Percentiles rank a stretch among this genome's conserved stretches.
phyloP scores from a whole-genome alignment of 106 monocot genomes.

The Dendrobium officinale region DNA sequence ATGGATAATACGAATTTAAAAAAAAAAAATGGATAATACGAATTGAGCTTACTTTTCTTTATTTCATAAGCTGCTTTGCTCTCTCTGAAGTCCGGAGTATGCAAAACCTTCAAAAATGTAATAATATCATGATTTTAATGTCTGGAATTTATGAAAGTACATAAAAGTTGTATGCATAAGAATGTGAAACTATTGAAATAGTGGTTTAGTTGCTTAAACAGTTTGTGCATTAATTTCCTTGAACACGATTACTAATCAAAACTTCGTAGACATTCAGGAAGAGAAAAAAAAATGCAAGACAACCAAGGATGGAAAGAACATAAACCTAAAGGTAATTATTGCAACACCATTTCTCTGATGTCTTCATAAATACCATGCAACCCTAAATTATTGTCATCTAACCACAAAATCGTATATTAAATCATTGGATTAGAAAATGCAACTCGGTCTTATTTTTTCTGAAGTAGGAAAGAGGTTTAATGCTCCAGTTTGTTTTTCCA shows the following conservation, averaged over 20 bases:
- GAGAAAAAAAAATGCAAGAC: background rate
- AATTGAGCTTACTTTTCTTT: constrained; percentile 13
- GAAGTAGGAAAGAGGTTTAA: background rate
- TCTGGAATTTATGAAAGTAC: background rate
- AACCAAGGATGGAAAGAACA: background rate
- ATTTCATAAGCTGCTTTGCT: constrained; percentile 19
- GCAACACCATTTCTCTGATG: too few species aligned
- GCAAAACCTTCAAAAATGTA: constrained; percentile 11
- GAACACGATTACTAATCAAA: background rate
- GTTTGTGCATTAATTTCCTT: background rate
- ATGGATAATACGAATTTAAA: background rate
- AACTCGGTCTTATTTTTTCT: background rate
- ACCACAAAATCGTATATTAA: background rate
- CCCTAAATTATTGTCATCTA: background rate
- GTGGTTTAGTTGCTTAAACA: background rate
- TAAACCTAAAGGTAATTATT: background rate
- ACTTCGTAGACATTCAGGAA: background rate
- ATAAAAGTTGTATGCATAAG: too few species aligned
- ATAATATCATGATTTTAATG: background rate
- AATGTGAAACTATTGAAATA: too few species aligned
- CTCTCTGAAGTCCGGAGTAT: constrained; percentile 12
- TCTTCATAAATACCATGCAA: too few species aligned
- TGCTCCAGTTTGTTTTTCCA: background rate
- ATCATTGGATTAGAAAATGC: background rate
- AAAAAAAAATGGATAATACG: background rate